These are phyloP conservation scores for Colletotrichum costaricense DNA, from an alignment of 2,329 filamentous ascomycete species.

Conservation along the genomic window DNA sequence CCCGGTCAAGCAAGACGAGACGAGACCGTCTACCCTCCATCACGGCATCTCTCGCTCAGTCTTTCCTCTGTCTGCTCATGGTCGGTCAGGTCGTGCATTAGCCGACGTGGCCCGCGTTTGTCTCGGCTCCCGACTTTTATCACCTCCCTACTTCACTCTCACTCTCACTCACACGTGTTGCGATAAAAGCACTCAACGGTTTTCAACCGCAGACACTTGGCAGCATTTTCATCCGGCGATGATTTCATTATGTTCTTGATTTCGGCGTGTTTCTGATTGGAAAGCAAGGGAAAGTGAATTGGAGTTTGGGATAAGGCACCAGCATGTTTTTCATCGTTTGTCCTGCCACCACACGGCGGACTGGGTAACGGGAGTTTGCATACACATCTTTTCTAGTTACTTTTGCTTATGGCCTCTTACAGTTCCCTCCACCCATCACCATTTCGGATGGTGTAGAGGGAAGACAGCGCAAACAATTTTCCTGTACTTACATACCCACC, in stretches of 20 bases:
- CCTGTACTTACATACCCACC: neutral
- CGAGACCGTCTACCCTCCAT: neutral
- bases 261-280: neutral
- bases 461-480: neutral
- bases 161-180: neutral
- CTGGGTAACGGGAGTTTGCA: neutral
- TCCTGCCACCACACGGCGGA: neutral
- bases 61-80: neutral
- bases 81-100: neutral
- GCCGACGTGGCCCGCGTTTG: neutral
- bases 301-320: neutral
- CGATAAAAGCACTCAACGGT: neutral
- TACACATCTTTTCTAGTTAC: neutral
- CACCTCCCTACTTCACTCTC: neutral
- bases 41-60: neutral
- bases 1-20: neutral
- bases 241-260: neutral
- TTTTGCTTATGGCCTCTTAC: too few species aligned
- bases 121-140: slow-evolving; percentile 1
- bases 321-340: neutral
- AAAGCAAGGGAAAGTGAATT: neutral
- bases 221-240: neutral
- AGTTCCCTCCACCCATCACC: too few species aligned
- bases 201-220: neutral
- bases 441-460: neutral